Evolutionary conservation across 306 rosid genomes (phyloP), one percentile per base, ranked within the genome.

Genomic region (Vigna trinervia): DNA sequence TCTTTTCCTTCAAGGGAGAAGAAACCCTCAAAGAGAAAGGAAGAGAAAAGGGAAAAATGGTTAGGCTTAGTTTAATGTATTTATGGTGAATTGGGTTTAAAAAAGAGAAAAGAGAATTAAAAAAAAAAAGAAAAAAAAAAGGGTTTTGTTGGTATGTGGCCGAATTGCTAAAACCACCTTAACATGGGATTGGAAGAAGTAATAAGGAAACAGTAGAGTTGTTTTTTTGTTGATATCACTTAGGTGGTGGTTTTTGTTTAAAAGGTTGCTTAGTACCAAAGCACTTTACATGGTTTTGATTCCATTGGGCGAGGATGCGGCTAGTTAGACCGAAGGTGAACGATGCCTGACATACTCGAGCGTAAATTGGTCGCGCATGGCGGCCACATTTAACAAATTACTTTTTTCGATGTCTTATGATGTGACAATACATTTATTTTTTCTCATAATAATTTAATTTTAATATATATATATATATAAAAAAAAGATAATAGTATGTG

Each of bases 11-110:
- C 77, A 17, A 53, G 56, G 80, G 63, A 23, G 13, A 45, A 10
- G 80, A 68, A 77, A 81, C 83, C 78, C 83, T 77, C 41, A 56
- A 77, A 76, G 59, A 71, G 32, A 61, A 30, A 76, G 72, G 56
- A 34, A 75, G 26, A 74, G 9, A 63, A 26, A 5, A 59, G 5
- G 4, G 36, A 9, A 28, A 6, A 9, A 22, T 5, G 5, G 36
- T 0, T 4, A 1, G 1, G 13, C 1, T 7, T 32, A 2, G 22
- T 3, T 61, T 59, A 12, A 8, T 4, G 14, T 60, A 60, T 60
- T 13, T 28, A 60, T 60, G 4, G 4, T 23, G n/a, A 0, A 6
- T 57, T 23, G 34, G 62, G 8, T 11, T 26, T 4, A 6, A 11
- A 5, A 14, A 7, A 10, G 30, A 13, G 17, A 59, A 17, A 30